phyloP scores from a whole-genome alignment of 2,329 filamentous ascomycete species.

The Apiospora rasikravindrae region DNA sequence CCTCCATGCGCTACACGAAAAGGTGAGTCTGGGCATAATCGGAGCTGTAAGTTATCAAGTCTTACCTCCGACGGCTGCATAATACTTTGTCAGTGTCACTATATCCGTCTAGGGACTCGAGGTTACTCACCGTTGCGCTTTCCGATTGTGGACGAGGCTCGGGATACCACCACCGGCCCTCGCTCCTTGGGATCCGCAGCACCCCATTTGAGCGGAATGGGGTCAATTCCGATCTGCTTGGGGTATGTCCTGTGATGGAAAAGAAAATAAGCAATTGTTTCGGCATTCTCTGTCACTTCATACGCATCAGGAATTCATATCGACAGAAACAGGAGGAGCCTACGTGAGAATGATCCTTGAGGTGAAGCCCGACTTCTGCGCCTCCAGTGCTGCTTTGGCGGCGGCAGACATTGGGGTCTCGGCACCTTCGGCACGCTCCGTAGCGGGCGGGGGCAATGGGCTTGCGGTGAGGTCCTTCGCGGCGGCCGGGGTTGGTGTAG shows the following conservation, averaged over 20 bases:
- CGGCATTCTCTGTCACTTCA: neutral
- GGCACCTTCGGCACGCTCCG: slow-evolving; percentile 16
- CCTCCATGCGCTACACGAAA: slow-evolving; percentile 63
- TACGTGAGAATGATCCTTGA: slow-evolving; percentile 63
- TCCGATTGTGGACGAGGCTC: slow-evolving; percentile 75
- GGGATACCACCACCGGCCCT: slow-evolving; percentile 88
- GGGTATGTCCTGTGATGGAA: slow-evolving; percentile 73
- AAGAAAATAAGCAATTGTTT: too few relatives aligned
- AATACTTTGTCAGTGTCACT: slow-evolving; percentile 33
- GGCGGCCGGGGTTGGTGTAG: slow-evolving; percentile 27
- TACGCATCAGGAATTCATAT: neutral
- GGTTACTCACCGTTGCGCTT: slow-evolving; percentile 73
- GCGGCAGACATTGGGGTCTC: slow-evolving; percentile 1
- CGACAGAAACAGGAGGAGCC: slow-evolving; percentile 24
- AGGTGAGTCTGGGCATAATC: slow-evolving; percentile 1
- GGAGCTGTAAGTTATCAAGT: neutral
- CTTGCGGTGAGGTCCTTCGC: slow-evolving; percentile 5
- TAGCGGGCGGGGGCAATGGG: slow-evolving; percentile 16
- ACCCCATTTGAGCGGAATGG: slow-evolving; percentile 89
- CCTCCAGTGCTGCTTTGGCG: slow-evolving; percentile 31
- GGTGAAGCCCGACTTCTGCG: slow-evolving; percentile 52
- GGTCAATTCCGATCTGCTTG: slow-evolving; percentile 91
- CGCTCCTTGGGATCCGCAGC: slow-evolving; percentile 74
- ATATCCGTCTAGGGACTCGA: slow-evolving; percentile 25
- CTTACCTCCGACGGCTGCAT: slow-evolving; percentile 64